Percentiles rank a stretch among this genome's conserved stretches.
Evolutionary conservation across 805 yeast genomes (phyloP).

Genomic region (Hanseniaspora meyeri): DNA sequence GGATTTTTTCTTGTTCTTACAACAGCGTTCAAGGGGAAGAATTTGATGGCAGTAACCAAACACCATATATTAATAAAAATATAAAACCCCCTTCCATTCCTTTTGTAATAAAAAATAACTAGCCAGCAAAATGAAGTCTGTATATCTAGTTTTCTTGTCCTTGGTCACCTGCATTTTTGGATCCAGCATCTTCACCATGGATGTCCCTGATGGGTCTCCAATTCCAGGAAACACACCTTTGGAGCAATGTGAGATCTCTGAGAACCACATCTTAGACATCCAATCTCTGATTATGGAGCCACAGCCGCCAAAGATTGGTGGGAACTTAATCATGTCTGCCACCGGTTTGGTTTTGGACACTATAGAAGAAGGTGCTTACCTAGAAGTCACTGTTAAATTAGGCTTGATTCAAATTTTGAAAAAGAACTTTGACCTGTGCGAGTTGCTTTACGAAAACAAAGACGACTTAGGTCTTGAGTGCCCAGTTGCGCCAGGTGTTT

Average conservation of each 20-base stretch:
- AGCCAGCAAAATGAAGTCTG: background rate
- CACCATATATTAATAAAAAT: too few species aligned
- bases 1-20: background rate
- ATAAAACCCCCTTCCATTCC: too few species aligned
- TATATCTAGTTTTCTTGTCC: background rate
- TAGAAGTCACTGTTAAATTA: slow-evolving; percentile 83
- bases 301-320: slow-evolving; percentile 83
- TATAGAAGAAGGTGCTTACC: slow-evolving; percentile 78
- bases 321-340: slow-evolving; percentile 67
- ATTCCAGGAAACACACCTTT: slow-evolving; percentile 89
- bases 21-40: background rate
- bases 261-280: slow-evolving; percentile 53
- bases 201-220: slow-evolving; percentile 35
- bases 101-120: too few species aligned
- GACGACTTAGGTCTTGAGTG: slow-evolving; percentile 52
- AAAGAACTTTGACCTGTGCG: slow-evolving; percentile 89
- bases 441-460: slow-evolving; percentile 61
- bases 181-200: background rate
- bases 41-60: background rate
- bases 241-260: slow-evolving; percentile 54
- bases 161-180: background rate
- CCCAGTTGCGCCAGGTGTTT: slow-evolving; percentile 63
- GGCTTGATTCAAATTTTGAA: slow-evolving; percentile 82
- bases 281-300: slow-evolving; percentile 54
- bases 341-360: slow-evolving; percentile 45